These are phyloP conservation scores for Speleostelium caveatum DNA, from an alignment of 78 protist genomes.

Conservation along the genomic window DNA sequence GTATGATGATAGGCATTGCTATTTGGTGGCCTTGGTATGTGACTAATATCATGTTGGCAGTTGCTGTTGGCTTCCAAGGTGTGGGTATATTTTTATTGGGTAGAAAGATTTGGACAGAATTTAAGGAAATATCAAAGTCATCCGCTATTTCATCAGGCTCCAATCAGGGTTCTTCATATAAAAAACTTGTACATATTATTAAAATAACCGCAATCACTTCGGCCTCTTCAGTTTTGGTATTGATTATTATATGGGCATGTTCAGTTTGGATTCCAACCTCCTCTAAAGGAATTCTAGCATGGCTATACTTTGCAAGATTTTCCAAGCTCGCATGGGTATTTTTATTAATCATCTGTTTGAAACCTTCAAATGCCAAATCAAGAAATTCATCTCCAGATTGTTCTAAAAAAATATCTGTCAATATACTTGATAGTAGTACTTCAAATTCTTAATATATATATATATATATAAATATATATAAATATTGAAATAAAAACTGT, in stretches of 20 bases:
- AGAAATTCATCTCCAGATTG: too few relatives aligned
- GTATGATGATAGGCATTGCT: conserved; percentile 7
- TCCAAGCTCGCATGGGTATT: too few relatives aligned
- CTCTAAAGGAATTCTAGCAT: neutral
- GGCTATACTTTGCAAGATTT: too few relatives aligned
- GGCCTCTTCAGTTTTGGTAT: conserved; percentile 3
- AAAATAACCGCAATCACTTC: neutral
- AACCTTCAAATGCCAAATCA: too few relatives aligned
- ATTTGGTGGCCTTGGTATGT: conserved; percentile 25
- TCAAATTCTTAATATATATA: neutral
- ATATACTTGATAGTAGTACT: neutral
- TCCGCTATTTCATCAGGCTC: conserved; percentile 20
- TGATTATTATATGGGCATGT: neutral
- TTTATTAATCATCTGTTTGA: too few relatives aligned
- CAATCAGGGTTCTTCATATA: neutral
- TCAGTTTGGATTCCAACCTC: neutral
- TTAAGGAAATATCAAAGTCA: neutral
- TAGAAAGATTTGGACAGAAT: conserved; percentile 23
- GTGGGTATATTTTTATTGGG: neutral
- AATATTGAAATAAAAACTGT: neutral
- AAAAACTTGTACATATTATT: neutral
- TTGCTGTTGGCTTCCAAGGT: neutral
- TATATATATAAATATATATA: too few relatives aligned
- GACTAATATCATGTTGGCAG: neutral
- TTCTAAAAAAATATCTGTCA: too few relatives aligned